These are phyloP conservation scores for Leccinum olivaceopallidum DNA, from an alignment of 768 basidiomycete genomes.

Conservation along the genomic window DNA sequence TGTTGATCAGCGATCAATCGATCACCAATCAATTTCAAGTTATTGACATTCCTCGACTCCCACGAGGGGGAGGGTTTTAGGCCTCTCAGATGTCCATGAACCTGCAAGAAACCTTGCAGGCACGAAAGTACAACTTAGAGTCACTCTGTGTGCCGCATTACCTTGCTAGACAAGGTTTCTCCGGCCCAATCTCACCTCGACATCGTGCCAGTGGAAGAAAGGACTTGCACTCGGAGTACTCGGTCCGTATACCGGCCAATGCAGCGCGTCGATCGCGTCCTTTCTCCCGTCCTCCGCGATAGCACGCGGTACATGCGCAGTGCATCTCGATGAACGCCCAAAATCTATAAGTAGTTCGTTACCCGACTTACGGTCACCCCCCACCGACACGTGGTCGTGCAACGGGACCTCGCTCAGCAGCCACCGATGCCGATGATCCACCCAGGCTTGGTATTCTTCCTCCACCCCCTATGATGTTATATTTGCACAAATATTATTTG, in stretches of 20 bases:
- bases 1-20: too few relatives aligned
- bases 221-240: slow-evolving; percentile 45
- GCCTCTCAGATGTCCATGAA: too few relatives aligned
- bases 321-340: slow-evolving; percentile 82
- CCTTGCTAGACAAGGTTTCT: too few relatives aligned
- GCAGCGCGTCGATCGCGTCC: slow-evolving; percentile 75
- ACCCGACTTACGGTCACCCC: slow-evolving; percentile 42
- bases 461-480: slow-evolving; percentile 15
- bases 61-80: too few relatives aligned
- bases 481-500: too few relatives aligned
- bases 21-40: too few relatives aligned
- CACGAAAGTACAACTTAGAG: too few relatives aligned
- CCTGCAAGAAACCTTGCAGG: too few relatives aligned
- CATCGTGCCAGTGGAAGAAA: too few relatives aligned
- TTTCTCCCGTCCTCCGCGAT: slow-evolving; percentile 55
- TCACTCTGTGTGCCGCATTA: too few relatives aligned
- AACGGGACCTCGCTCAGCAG: slow-evolving; percentile 49
- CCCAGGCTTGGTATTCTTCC: slow-evolving; percentile 45
- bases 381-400: slow-evolving; percentile 26
- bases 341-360: slow-evolving; percentile 52
- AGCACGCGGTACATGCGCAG: slow-evolving; percentile 51
- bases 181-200: too few relatives aligned
- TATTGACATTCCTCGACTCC: too few relatives aligned
- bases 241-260: slow-evolving; percentile 82
- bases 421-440: slow-evolving; percentile 61